Evolutionary conservation across 805 yeast species (phyloP).

Genomic region (Cyberlindnera xishuangbannaensis): DNA sequence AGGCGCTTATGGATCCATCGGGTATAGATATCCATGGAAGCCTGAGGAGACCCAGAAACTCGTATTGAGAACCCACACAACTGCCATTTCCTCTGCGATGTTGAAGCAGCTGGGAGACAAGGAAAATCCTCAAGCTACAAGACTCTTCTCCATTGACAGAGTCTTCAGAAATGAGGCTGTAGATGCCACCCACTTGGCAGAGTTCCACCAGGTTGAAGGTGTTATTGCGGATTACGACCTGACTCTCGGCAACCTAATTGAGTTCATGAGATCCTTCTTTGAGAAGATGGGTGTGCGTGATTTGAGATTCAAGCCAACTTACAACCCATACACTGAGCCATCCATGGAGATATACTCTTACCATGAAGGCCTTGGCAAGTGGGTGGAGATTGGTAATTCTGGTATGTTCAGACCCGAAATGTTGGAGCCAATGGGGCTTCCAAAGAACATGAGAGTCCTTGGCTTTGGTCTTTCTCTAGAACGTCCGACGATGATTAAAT

Average conservation of each 20-base stretch:
- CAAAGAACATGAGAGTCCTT: slow-evolving; percentile 84
- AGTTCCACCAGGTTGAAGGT: slow-evolving; percentile 99
- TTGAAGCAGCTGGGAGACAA: slow-evolving; percentile 72
- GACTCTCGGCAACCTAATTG: slow-evolving; percentile 93
- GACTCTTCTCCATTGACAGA: slow-evolving; percentile 93
- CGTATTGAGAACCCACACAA: slow-evolving; percentile 96
- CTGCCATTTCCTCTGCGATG: slow-evolving; percentile 88
- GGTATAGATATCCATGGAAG: slow-evolving; percentile 98
- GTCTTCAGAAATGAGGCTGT: slow-evolving; percentile 99
- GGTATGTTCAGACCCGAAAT: slow-evolving; percentile 99
- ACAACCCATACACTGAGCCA: slow-evolving; percentile 99
- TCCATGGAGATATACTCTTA: slow-evolving; percentile 95
- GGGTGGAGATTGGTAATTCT: slow-evolving; percentile 99
- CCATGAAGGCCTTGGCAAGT: slow-evolving; percentile 89
- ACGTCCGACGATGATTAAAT: slow-evolving; percentile 99
- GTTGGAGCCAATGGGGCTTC: slow-evolving; percentile 98
- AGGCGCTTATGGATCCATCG: slow-evolving; percentile 91
- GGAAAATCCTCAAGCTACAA: slow-evolving; percentile 73
- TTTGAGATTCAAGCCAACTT: slow-evolving; percentile 96
- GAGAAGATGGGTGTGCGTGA: slow-evolving; percentile 95
- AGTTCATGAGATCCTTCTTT: slow-evolving; percentile 97
- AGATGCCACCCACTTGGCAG: slow-evolving; percentile 98
- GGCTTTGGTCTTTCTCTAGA: slow-evolving; percentile 98
- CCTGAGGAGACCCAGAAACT: slow-evolving; percentile 83
- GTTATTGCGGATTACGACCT: slow-evolving; percentile 94